Conservation (phyloP, 352 stramenopile genomes). For the Pythium utonaiense region DNA sequence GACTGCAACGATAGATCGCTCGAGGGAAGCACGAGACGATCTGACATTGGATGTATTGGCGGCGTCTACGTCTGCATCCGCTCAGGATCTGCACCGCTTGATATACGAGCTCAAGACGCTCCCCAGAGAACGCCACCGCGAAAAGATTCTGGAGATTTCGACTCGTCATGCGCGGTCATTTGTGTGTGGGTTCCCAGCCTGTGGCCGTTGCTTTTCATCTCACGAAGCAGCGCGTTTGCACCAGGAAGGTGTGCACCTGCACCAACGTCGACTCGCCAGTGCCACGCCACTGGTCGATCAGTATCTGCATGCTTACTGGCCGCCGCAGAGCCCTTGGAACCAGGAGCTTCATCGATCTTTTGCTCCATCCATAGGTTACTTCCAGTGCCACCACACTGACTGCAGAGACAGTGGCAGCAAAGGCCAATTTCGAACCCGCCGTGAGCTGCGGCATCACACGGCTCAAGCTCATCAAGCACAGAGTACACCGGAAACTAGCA, state of each 20-base stretch:
- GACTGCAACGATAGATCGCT: not conserved
- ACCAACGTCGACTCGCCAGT: constrained; percentile 35
- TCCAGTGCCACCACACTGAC: constrained; percentile 27
- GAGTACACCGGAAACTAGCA: not conserved
- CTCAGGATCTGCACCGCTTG: constrained; percentile 48
- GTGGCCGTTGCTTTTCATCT: constrained; percentile 60
- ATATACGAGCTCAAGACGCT: constrained; percentile 71
- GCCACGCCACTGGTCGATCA: constrained; percentile 43
- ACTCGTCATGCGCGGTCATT: constrained; percentile 41
- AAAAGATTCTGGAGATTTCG: constrained; percentile 48
- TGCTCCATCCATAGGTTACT: constrained; percentile 37
- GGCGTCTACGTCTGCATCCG: constrained; percentile 9
- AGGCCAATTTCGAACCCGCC: constrained; percentile 39
- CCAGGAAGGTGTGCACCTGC: constrained; percentile 38
- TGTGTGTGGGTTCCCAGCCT: constrained; percentile 50
- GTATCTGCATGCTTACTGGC: constrained; percentile 62
- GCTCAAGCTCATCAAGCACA: not conserved
- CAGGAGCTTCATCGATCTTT: constrained; percentile 23
- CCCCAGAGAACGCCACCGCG: constrained; percentile 34
- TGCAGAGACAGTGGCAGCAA: constrained; percentile 30
- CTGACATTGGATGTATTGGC: constrained; percentile 2
- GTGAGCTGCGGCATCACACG: constrained; percentile 28
- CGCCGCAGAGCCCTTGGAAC: constrained; percentile 41
- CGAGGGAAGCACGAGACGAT: constrained; percentile 5
- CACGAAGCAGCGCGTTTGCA: constrained; percentile 47